These are phyloP conservation scores for Coleophoma eucalyptorum DNA, from an alignment of 2,329 filamentous ascomycete species.

Conservation along the genomic window DNA sequence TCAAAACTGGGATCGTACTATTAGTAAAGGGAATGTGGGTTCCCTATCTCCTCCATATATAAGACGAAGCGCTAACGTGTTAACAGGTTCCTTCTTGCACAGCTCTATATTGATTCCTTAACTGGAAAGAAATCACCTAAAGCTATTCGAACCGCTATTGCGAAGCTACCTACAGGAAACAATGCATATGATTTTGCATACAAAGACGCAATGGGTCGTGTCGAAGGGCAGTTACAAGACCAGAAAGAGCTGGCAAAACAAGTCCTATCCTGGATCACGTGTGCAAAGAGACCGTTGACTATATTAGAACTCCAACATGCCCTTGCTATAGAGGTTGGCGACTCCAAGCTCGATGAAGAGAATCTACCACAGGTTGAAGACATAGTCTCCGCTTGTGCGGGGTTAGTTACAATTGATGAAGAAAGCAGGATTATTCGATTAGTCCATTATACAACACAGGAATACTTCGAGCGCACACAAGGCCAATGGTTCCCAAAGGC, in stretches of 20 bases:
- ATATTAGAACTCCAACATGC: constrained; percentile 36
- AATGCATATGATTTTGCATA: constrained; percentile 35
- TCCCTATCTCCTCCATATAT: neutral
- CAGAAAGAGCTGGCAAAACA: constrained; percentile 29
- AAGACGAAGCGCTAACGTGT: neutral
- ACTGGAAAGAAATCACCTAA: constrained; percentile 26
- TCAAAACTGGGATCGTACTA: neutral
- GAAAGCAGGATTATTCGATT: constrained; percentile 20
- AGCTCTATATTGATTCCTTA: constrained; percentile 28
- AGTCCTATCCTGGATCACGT: constrained; percentile 9
- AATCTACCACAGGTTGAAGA: constrained; percentile 10
- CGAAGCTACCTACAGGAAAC: constrained; percentile 16
- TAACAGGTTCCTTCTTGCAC: constrained; percentile 10
- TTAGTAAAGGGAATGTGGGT: neutral
- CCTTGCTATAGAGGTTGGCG: constrained; percentile 30
- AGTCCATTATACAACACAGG: constrained; percentile 25
- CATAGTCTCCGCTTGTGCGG: constrained; percentile 18
- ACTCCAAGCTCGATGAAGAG: constrained; percentile 27
- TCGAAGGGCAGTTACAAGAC: constrained; percentile 31
- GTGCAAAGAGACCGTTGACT: constrained; percentile 25
- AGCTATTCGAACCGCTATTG: constrained; percentile 28
- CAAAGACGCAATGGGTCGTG: constrained; percentile 34
- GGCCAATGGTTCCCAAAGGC: constrained; percentile 11
- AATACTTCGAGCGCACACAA: constrained; percentile 21
- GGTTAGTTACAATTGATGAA: constrained; percentile 24